These are phyloP conservation scores for Teratosphaeria nubilosa DNA, from an alignment of 2,329 filamentous ascomycete genomes.

Conservation along the genomic window DNA sequence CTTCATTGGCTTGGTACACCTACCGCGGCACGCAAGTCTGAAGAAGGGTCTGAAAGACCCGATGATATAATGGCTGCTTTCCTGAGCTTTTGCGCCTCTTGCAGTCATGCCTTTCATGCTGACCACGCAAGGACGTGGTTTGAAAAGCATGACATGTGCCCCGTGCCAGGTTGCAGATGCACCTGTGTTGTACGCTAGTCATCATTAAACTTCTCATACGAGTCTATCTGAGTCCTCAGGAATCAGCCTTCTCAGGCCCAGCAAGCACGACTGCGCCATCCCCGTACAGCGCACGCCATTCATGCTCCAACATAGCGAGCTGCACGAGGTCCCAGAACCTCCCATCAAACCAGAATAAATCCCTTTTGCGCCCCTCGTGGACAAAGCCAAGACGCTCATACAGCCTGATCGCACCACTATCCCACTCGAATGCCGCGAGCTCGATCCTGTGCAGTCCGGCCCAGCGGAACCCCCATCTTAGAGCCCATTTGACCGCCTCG, in stretches of 20 bases:
- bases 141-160: slow-evolving; percentile 42
- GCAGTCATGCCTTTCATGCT: slow-evolving; percentile 55
- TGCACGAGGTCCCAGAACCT: slow-evolving; percentile 25
- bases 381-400: slow-evolving; percentile 39
- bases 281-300: slow-evolving; percentile 22
- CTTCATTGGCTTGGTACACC: slow-evolving; percentile 51
- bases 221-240: neutral
- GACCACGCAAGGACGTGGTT: slow-evolving; percentile 56
- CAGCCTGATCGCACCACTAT: slow-evolving; percentile 32
- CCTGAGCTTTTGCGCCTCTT: slow-evolving; percentile 52
- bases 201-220: neutral
- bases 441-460: slow-evolving; percentile 36
- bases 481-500: slow-evolving; percentile 38
- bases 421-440: slow-evolving; percentile 33
- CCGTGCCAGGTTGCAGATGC: slow-evolving; percentile 46
- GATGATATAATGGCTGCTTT: slow-evolving; percentile 37
- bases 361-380: slow-evolving; percentile 33
- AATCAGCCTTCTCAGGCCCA: neutral
- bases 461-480: slow-evolving; percentile 39
- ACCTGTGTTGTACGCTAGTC: slow-evolving; percentile 28
- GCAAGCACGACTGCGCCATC: neutral
- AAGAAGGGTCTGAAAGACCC: slow-evolving; percentile 14
- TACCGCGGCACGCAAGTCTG: slow-evolving; percentile 37
- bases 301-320: slow-evolving; percentile 31
- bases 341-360: slow-evolving; percentile 36